Percentiles rank a stretch among this genome's conserved stretches.
phyloP scores from a whole-genome alignment of 208 protist species.

The Leishmania turanica region DNA sequence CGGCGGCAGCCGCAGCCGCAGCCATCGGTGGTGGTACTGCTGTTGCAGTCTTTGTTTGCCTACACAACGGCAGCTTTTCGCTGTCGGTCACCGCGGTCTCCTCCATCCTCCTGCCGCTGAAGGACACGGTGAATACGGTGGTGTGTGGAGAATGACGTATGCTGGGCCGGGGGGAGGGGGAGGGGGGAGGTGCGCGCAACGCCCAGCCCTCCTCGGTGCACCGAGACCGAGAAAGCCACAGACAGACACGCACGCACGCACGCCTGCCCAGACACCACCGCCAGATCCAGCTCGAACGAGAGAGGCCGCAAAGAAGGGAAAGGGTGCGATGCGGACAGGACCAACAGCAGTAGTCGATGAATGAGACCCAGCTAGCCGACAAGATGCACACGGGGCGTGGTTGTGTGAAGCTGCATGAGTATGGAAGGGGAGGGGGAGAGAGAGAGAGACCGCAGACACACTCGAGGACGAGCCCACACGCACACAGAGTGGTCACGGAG shows the following conservation, averaged over 20 bases:
- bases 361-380: not conserved
- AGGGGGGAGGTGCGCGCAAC: not conserved
- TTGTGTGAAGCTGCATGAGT: not conserved
- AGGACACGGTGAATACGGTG: not conserved
- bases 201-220: not conserved
- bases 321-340: not conserved
- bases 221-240: not conserved
- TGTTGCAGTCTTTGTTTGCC: not conserved
- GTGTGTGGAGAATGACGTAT: not conserved
- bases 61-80: not conserved
- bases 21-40: not conserved
- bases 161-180: not conserved
- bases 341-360: not conserved
- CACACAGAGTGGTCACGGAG: not conserved
- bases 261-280: not conserved
- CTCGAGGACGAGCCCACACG: not conserved
- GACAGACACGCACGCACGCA: not conserved
- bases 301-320: not conserved
- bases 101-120: not conserved
- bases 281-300: not conserved
- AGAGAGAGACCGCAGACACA: not conserved
- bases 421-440: not conserved
- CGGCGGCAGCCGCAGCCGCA: slow-evolving; percentile 1
- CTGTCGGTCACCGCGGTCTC: not conserved
- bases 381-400: not conserved